Base-by-base conservation (phyloP, 2,329 filamentous ascomycete species). In the Lasiodiplodia theobromae region DNA sequence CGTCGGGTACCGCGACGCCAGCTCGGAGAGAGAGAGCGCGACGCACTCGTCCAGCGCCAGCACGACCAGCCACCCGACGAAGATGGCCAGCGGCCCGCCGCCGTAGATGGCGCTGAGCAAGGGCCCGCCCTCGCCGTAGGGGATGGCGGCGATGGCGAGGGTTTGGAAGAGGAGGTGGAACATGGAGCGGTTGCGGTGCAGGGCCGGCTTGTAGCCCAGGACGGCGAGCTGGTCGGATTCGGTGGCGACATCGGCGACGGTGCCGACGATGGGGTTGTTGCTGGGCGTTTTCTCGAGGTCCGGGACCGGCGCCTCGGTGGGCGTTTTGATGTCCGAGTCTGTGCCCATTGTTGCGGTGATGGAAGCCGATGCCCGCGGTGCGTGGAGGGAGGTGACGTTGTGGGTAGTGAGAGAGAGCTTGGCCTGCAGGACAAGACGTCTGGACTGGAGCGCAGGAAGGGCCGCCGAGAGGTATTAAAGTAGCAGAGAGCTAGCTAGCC, bases 101-200 rank as follows among this genome's bases (percentile, higher is more conserved):
- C 79, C 80, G 58, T 81, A 81, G 69, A 82, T 82, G 62, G 82
- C 81, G 34, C 74, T 80, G 64, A 82, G 74, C 10, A 82, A 70
- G 6, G 79, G 73, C 10, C 74, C 72, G 8, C 81, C 80, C 68
- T 82, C 80, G 7, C 86, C 87, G 70, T 84, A 89, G 5, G 86
- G 87, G 57, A 89, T 86, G 23, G 87, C 87, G 37, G 87, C 86
- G 37, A 89, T 89, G 25, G 87, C 86, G 8, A 89, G 78, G 0
- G 85, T 85, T 75, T 89, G 87, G 74, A 89, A 90, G 14, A 89
- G 80, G 1, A 90, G 78, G 0, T 87, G 89, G 70, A 85, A 82
- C 72, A 89, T 83, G 0, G 87, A 89, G 38, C 88, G 83, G 70
- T 89, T 90, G 25, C 87, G 84, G 23, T 76, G 79, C 21, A 90